Base-by-base conservation (phyloP, 75 land plant species). In the Pinus albicaulis region DNA sequence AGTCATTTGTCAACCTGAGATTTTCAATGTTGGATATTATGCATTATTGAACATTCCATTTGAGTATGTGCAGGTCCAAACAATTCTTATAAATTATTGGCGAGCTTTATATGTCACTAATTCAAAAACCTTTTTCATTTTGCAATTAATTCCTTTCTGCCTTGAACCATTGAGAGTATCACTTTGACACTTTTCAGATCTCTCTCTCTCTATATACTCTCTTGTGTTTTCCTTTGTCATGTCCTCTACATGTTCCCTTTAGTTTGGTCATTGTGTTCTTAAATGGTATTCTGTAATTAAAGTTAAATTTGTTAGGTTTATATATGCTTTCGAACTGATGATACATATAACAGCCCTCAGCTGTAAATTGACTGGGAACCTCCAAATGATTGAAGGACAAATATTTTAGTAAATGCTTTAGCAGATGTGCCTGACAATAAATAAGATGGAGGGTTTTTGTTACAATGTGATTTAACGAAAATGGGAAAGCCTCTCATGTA, bases 321-420 rank as follows among this genome's bases (percentile, higher is more conserved):
- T n/a, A 6, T 58, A 58, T 58, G 60, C 20, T 58, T 7, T n/a
- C 14, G 41, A 68, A 41, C 71, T 68, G 71, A 68, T 41, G 23
- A 19, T 68, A 52, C 41, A 44, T 34, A 16, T 4, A 31, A 31
- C 20, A 64, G 68, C 13, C 24, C 48, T 68, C 52, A 68, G 12
- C 71, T 68, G 19, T 41, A 38, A 20, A 68, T 68, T 68, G 48
- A 68, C 4, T n/a, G 71, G 22, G 38, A 68, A 44, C 71, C 41
- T 41, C 24, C 22, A 68, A 10, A 17, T 68, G 53, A 16, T 68
- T 38, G 14, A 41, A 68, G 53, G 23, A 68, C 19, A 68, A 20
- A n/a, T 20, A 7, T 10, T 48, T n/a, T 41, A 53, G 52, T 52
- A 68, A 68, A 68, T 20, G 11, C 3, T 68, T 68, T 19, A 68